Percentiles rank a stretch among this genome's conserved stretches.
Conservation (phyloP, 2,329 filamentous ascomycete genomes). For the Phaeosphaeria sp. region DNA sequence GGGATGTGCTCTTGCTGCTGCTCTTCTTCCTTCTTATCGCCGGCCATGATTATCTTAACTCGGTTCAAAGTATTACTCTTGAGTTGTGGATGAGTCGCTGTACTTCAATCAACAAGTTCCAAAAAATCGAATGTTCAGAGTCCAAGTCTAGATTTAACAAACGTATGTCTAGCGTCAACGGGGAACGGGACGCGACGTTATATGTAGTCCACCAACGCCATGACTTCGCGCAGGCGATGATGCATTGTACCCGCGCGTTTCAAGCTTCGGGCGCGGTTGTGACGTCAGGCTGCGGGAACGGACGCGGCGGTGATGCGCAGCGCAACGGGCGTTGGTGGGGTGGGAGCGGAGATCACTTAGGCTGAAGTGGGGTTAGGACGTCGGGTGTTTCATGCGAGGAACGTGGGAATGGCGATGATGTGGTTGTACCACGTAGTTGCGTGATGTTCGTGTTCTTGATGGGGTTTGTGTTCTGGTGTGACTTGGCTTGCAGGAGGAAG, state of each 20-base stretch:
- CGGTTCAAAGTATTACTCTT: not conserved
- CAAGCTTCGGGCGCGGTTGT: constrained; percentile 6
- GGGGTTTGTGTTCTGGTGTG: too few species aligned
- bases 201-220: not conserved
- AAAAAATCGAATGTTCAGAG: not conserved
- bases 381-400: not conserved
- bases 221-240: not conserved
- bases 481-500: too few species aligned
- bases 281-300: constrained; percentile 7
- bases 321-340: not conserved
- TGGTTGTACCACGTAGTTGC: not conserved
- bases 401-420: not conserved
- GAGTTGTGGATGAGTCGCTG: too few species aligned
- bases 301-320: too few species aligned
- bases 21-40: constrained; percentile 7
- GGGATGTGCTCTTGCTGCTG: constrained; percentile 38
- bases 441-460: too few species aligned
- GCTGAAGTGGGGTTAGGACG: not conserved
- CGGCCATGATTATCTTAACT: not conserved
- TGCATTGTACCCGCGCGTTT: not conserved
- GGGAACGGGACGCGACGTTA: not conserved
- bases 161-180: not conserved
- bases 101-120: too few species aligned
- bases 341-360: too few species aligned
- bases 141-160: not conserved